Conservation (phyloP, 2,329 filamentous ascomycete species). For the Cladobotryum protrusum region DNA sequence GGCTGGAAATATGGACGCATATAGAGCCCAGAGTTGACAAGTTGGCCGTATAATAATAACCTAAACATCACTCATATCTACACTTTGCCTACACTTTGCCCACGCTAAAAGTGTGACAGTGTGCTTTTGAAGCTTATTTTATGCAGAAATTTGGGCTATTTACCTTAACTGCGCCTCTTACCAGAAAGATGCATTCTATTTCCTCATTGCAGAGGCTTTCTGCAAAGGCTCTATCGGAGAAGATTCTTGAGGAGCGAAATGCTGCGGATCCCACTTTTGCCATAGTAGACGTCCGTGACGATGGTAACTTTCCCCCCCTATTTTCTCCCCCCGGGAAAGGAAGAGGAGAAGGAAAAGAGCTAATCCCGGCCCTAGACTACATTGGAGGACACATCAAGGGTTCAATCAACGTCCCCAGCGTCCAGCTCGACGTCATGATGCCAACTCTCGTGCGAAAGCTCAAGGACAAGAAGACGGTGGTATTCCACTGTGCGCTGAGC, state of each 20-base stretch:
- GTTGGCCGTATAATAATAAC: too few relatives aligned
- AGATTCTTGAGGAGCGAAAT: constrained; percentile 49
- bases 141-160: too few relatives aligned
- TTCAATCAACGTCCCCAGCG: constrained; percentile 68
- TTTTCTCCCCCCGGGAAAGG: not conserved
- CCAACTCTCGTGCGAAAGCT: constrained; percentile 78
- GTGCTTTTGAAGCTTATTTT: too few relatives aligned
- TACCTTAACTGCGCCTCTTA: too few relatives aligned
- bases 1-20: too few relatives aligned
- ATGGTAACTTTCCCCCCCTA: constrained; percentile 42
- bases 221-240: constrained; percentile 59
- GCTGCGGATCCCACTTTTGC: constrained; percentile 48
- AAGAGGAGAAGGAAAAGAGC: not conserved
- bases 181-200: constrained; percentile 45
- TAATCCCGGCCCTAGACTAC: constrained; percentile 54
- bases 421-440: constrained; percentile 66
- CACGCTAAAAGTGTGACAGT: too few relatives aligned
- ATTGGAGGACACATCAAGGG: constrained; percentile 83
- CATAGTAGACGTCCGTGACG: constrained; percentile 84
- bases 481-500: constrained; percentile 91
- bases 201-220: constrained; percentile 60
- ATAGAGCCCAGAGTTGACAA: too few relatives aligned
- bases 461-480: constrained; percentile 69
- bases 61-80: too few relatives aligned
- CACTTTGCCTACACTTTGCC: too few relatives aligned